These are phyloP conservation scores for Zymoseptoria tritici DNA, from an alignment of 2,329 filamentous ascomycete species.

Conservation along the genomic window DNA sequence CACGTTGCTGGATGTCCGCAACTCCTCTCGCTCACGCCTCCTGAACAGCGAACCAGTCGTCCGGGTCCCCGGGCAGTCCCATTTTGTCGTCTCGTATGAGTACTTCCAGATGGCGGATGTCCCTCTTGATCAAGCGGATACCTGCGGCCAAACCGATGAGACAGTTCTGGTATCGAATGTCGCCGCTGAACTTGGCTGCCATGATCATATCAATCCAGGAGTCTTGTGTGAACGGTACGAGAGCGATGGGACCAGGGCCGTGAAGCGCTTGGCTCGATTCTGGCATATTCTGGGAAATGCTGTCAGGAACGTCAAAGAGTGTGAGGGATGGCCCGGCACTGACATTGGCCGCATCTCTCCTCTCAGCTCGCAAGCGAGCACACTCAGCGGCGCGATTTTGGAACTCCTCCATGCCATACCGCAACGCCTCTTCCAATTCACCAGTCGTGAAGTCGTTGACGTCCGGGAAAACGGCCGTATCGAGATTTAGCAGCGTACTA, in stretches of 20 bases:
- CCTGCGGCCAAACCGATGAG: background rate
- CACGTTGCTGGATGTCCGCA: background rate
- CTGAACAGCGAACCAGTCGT: background rate
- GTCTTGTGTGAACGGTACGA: background rate
- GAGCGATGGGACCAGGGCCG: background rate
- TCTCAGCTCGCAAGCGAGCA: background rate
- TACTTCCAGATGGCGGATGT: background rate
- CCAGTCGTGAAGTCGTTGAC: conserved; percentile 2
- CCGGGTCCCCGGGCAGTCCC: background rate
- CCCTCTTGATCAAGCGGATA: background rate
- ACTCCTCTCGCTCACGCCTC: background rate
- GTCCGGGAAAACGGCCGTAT: background rate
- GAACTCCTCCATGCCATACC: background rate
- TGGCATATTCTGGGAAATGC: background rate
- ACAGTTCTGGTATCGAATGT: conserved; percentile 1
- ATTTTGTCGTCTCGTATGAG: background rate
- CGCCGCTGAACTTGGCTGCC: conserved; percentile 2
- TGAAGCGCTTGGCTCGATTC: background rate
- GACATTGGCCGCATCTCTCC: background rate
- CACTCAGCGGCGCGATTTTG: background rate
- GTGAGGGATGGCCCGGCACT: background rate
- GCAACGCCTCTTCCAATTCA: conserved; percentile 2
- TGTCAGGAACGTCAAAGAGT: background rate
- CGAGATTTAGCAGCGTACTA: background rate
- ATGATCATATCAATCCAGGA: background rate